Conservation (phyloP, 371 early-diverging fungal species). For the Circinella umbellata region DNA sequence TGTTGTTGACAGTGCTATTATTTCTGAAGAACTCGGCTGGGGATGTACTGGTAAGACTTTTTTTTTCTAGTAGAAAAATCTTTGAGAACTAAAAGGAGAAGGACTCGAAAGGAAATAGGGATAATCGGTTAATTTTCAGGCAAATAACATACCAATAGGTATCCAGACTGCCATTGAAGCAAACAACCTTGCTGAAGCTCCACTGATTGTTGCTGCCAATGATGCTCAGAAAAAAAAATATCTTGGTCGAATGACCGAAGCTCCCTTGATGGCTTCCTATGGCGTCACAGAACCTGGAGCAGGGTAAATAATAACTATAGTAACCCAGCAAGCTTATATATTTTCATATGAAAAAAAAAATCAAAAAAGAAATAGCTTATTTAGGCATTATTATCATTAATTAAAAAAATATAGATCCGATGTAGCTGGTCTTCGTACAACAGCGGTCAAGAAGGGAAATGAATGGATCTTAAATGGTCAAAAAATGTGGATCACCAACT, state of each 20-base stretch:
- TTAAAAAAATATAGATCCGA: conserved; percentile 47
- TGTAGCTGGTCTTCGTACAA: conserved; percentile 69
- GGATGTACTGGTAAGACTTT: conserved; percentile 84
- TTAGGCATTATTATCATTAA: too few relatives aligned
- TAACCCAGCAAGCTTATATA: neutral
- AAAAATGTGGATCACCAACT: conserved; percentile 93
- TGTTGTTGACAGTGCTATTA: conserved; percentile 79
- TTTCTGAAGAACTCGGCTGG: conserved; percentile 90
- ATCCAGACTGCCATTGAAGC: conserved; percentile 98
- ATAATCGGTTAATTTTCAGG: conserved; percentile 82
- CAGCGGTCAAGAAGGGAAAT: conserved; percentile 71
- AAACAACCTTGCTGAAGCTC: conserved; percentile 94
- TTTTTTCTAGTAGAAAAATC: neutral
- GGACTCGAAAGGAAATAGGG: conserved; percentile 6
- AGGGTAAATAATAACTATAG: conserved; percentile 37
- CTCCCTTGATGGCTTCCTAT: conserved; percentile 91
- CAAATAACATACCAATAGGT: conserved; percentile 17
- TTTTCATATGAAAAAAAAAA: neutral
- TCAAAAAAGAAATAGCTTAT: too few relatives aligned
- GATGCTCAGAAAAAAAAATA: conserved; percentile 89
- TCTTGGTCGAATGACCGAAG: conserved; percentile 94
- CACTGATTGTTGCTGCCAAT: conserved; percentile 87
- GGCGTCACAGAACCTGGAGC: conserved; percentile 91
- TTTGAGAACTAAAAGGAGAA: neutral
- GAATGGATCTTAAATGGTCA: conserved; percentile 80